A percentile compares a stretch with the other conserved stretches of the same genome.
These are phyloP conservation scores for Phytophthora palmivora DNA, from an alignment of 352 stramenopile genomes.

Conservation along the genomic window DNA sequence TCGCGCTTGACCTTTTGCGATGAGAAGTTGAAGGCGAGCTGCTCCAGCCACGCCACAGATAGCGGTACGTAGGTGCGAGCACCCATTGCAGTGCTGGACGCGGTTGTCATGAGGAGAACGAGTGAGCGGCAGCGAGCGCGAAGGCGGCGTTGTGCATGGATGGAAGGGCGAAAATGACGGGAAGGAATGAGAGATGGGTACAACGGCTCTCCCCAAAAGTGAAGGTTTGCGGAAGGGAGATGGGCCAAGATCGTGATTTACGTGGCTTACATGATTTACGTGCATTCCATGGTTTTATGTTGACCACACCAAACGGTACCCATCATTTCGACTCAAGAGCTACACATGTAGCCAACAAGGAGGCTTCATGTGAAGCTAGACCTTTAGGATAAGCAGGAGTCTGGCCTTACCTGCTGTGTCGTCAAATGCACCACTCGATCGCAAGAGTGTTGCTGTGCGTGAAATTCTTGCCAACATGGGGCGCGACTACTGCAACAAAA, in stretches of 20 bases:
- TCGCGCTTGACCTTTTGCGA: constrained; percentile 19
- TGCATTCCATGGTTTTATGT: neutral
- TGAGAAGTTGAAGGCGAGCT: constrained; percentile 29
- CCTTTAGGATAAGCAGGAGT: too few species aligned
- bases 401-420: too few species aligned
- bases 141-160: neutral
- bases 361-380: too few species aligned
- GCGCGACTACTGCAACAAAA: neutral
- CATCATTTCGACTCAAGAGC: neutral
- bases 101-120: constrained; percentile 5
- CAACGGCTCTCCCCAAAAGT: neutral
- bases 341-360: too few species aligned
- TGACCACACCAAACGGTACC: neutral
- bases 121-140: neutral
- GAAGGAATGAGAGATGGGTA: neutral
- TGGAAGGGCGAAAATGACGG: neutral
- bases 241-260: neutral
- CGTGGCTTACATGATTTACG: neutral
- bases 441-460: neutral
- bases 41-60: constrained; percentile 38
- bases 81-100: constrained; percentile 2
- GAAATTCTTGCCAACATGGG: too few species aligned
- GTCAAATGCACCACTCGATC: neutral
- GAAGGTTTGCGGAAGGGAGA: constrained; percentile 2
- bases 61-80: constrained; percentile 23